Percentiles rank a stretch among this genome's conserved stretches.
These are phyloP conservation scores for Cercospora beticola DNA, from an alignment of 2,329 filamentous ascomycete genomes.

Conservation along the genomic window DNA sequence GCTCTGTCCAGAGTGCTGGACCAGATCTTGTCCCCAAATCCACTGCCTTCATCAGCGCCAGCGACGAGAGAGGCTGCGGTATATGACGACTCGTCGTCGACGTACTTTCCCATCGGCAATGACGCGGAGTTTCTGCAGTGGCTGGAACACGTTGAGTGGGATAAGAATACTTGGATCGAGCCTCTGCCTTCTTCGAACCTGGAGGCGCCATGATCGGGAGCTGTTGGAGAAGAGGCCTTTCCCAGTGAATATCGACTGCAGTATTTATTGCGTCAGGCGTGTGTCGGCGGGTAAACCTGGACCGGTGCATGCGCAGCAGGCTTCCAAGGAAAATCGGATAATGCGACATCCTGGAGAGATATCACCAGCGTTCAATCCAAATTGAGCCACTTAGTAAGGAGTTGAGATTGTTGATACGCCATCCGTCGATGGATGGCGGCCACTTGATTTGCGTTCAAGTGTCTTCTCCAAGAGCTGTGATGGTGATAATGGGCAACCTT, in stretches of 20 bases:
- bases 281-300: too few species aligned
- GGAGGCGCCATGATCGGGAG: not conserved
- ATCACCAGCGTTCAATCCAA: not conserved
- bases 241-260: not conserved
- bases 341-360: not conserved
- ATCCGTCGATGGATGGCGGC: not conserved
- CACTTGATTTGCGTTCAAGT: not conserved
- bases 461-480: not conserved
- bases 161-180: constrained; percentile 17
- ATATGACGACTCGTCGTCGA: constrained; percentile 35
- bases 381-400: not conserved
- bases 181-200: not conserved
- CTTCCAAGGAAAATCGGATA: too few species aligned
- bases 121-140: constrained; percentile 48
- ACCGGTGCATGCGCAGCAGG: not conserved
- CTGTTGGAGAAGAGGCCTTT: too few species aligned
- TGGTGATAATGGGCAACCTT: not conserved
- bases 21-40: constrained; percentile 41
- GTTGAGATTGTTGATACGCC: not conserved
- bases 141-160: constrained; percentile 44
- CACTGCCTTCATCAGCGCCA: constrained; percentile 13
- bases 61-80: constrained; percentile 19
- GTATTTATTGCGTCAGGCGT: not conserved
- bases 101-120: constrained; percentile 40
- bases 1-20: constrained; percentile 47